A percentile compares a stretch with the other conserved stretches of the same genome.
These are phyloP conservation scores for Prunus salicina DNA, from an alignment of 306 rosid genomes.

Conservation along the genomic window DNA sequence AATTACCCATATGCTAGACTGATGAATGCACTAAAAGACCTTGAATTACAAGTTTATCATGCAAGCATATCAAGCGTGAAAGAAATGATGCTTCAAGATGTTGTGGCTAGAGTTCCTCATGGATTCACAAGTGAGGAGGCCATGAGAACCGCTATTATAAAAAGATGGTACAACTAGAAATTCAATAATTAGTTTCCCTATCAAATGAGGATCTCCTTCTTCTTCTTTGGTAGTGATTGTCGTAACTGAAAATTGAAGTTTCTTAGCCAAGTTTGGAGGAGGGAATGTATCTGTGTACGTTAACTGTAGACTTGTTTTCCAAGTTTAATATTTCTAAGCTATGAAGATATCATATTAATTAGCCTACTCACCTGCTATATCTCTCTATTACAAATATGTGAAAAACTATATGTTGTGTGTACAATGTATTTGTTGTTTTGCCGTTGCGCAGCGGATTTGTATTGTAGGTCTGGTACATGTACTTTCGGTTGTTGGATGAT, in stretches of 20 bases:
- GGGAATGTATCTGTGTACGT: too few species aligned
- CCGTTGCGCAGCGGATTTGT: accelerated
- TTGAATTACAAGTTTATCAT: slow-evolving; percentile 45
- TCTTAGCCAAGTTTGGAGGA: neutral
- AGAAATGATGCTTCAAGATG: slow-evolving; percentile 60
- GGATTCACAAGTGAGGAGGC: slow-evolving; percentile 35
- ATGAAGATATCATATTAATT: neutral
- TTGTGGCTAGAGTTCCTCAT: slow-evolving; percentile 47
- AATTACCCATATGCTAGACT: slow-evolving; percentile 54
- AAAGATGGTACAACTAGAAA: slow-evolving; percentile 15
- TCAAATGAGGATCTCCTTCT: neutral
- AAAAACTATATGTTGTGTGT: too few species aligned
- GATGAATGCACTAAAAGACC: slow-evolving; percentile 50
- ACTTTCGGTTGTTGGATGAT: too few species aligned
- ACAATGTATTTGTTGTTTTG: too few species aligned
- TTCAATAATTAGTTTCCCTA: neutral
- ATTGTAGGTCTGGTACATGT: too few species aligned
- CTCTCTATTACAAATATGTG: neutral
- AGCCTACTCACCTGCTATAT: neutral
- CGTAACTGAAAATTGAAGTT: neutral
- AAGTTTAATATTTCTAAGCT: neutral
- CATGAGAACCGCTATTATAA: slow-evolving; percentile 36
- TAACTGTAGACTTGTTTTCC: neutral
- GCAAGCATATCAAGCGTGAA: slow-evolving; percentile 55
- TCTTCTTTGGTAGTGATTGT: neutral